Evolutionary conservation across 352 stramenopile species (phyloP), one percentile per base, ranked within the genome.

Genomic region (Discostella stelligera): DNA sequence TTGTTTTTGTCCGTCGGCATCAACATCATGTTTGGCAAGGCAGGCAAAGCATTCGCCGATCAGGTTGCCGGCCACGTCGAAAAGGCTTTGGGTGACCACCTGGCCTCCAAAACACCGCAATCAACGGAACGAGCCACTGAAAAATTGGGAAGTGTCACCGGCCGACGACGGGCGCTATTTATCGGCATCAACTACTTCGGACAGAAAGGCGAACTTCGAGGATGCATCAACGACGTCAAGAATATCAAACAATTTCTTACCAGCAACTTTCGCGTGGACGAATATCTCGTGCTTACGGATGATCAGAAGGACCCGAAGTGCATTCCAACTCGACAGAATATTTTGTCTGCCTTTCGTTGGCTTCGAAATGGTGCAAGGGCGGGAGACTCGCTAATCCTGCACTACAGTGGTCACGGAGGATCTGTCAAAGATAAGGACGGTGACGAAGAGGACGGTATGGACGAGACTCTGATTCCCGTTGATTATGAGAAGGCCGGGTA

Each of bases 391-490:
- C 54, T 85, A 2, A 74, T 74, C 61, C 39, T 79, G 49, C 77
- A 81, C 58, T 82, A 82, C 53, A 80, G 60, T 41, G 86, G 86
- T 52, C 87, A 93, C 53, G 87, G 87, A 3, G 69, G 69, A 30
- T 63, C 55, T 21, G 20, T 89, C 13, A 39, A 71, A 53, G 77
- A 91, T 54, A 53, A 23, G 16, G 77, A 88, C 44, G 77, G 74
- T 3, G 80, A 89, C 41, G 84, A 88, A 55, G 73, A 89, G 37
- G 85, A 91, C 44, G 78, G 87, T 25, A 87, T 74, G 73, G 84
- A 91, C 52, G 82, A 91, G 74, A 87, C 86, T 21, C 73, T 91
- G 6, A 82, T 84, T 61, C 84, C 86, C 18, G 62, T 86, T 16
- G 86, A 91, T 74, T 89, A 87, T 73, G 60, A 68, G 39, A 76